Conservation (phyloP, 2,329 filamentous ascomycete genomes). For the Botryosphaeria dothidea region DNA sequence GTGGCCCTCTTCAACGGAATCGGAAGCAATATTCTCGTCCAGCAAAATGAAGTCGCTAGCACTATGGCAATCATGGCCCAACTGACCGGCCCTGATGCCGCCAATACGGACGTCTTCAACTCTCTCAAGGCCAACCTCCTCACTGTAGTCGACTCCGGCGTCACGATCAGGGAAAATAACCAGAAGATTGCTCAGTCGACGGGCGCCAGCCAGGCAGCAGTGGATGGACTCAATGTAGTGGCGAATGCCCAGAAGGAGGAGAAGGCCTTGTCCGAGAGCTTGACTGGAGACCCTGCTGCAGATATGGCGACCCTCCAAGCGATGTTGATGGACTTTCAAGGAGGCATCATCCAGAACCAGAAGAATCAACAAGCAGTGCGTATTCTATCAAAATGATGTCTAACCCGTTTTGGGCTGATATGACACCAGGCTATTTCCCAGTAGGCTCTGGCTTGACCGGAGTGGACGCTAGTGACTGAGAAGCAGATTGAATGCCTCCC, state of each 20-base stretch:
- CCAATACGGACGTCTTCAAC: not conserved
- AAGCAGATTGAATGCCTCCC: too few relatives aligned
- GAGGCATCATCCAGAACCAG: constrained; percentile 7
- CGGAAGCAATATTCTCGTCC: constrained; percentile 3
- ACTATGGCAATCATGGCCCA: not conserved
- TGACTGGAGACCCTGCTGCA: not conserved
- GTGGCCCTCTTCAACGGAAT: constrained; percentile 8
- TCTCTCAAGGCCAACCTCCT: not conserved
- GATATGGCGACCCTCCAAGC: not conserved
- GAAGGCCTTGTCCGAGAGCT: not conserved
- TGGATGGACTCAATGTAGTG: not conserved
- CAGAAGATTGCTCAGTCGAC: not conserved
- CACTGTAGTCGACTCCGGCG: constrained; percentile 3
- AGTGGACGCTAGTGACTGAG: too few relatives aligned
- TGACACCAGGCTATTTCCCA: not conserved
- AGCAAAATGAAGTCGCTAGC: constrained; percentile 4
- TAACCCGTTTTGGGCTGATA: not conserved
- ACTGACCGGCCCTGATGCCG: not conserved
- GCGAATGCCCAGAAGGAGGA: constrained; percentile 2
- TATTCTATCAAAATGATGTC: not conserved
- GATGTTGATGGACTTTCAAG: not conserved
- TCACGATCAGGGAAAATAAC: not conserved
- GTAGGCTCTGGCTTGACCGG: not conserved
- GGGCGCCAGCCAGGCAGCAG: not conserved
- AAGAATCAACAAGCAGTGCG: constrained; percentile 2